Evolutionary conservation across 1,139 yeast genomes (phyloP).

Genomic region (Sugiyamaella paludigena): DNA sequence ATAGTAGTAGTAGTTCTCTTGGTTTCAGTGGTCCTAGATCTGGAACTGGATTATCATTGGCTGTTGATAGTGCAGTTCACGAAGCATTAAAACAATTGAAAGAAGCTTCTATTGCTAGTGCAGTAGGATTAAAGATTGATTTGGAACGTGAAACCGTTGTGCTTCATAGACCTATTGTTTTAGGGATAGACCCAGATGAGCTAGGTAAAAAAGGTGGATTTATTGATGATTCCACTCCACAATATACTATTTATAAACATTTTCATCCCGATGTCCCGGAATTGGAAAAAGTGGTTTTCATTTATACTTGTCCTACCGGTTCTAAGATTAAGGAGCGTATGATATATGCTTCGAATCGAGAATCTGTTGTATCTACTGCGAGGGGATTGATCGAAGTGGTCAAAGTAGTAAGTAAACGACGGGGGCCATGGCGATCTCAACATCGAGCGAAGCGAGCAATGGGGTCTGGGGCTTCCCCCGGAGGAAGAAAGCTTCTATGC

Average conservation of each 20-base stretch:
- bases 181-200: slow-evolving; percentile 16
- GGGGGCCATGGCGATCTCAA: neutral
- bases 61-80: slow-evolving; percentile 25
- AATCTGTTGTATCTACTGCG: slow-evolving; percentile 58
- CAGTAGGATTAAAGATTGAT: slow-evolving; percentile 35
- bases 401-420: slow-evolving; percentile 25
- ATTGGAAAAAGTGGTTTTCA: slow-evolving; percentile 47
- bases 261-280: slow-evolving; percentile 16
- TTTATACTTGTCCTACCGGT: slow-evolving; percentile 87
- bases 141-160: slow-evolving; percentile 39
- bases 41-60: slow-evolving; percentile 22
- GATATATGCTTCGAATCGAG: slow-evolving; percentile 85
- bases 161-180: slow-evolving; percentile 23
- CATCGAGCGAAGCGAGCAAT: too few species aligned
- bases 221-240: slow-evolving; percentile 47
- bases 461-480: too few species aligned
- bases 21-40: slow-evolving; percentile 20
- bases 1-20: slow-evolving; percentile 17
- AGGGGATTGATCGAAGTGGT: slow-evolving; percentile 22
- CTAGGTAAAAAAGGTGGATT: slow-evolving; percentile 35
- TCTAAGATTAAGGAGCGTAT: slow-evolving; percentile 88
- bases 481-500: too few species aligned
- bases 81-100: slow-evolving; percentile 20
- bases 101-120: slow-evolving; percentile 13
- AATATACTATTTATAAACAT: slow-evolving; percentile 57